These are phyloP conservation scores for Fusarium longipes DNA, from an alignment of 2,329 filamentous ascomycete species.

Conservation along the genomic window DNA sequence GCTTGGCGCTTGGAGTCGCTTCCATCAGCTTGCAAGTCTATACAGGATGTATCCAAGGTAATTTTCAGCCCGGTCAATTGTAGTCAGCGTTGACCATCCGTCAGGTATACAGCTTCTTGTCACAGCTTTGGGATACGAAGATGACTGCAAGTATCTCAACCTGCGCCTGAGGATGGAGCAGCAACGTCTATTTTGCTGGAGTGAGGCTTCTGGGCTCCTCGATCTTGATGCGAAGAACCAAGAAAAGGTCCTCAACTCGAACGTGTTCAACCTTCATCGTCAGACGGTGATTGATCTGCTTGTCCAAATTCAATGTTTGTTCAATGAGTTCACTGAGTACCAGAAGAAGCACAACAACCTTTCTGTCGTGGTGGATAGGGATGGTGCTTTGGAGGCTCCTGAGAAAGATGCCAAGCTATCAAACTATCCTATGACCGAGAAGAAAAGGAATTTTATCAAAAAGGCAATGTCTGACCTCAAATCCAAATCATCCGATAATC, in stretches of 20 bases:
- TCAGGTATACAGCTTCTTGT: slow-evolving; percentile 60
- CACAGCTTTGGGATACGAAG: slow-evolving; percentile 60
- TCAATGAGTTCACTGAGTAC: slow-evolving; percentile 59
- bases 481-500: slow-evolving; percentile 51
- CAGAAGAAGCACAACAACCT: slow-evolving; percentile 55
- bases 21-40: slow-evolving; percentile 60
- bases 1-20: slow-evolving; percentile 58
- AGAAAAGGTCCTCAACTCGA: slow-evolving; percentile 58
- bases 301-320: slow-evolving; percentile 60
- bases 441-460: slow-evolving; percentile 57
- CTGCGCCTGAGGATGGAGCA: slow-evolving; percentile 62
- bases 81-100: background rate
- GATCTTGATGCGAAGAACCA: slow-evolving; percentile 57
- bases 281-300: slow-evolving; percentile 62
- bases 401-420: slow-evolving; percentile 59
- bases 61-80: background rate
- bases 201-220: slow-evolving; percentile 60
- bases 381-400: slow-evolving; percentile 51
- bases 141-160: slow-evolving; percentile 61
- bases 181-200: slow-evolving; percentile 62
- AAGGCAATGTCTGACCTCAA: slow-evolving; percentile 56
- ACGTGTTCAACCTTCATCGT: slow-evolving; percentile 60
- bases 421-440: slow-evolving; percentile 57
- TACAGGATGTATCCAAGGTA: slow-evolving; percentile 59
- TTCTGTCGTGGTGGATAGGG: slow-evolving; percentile 49